Evolutionary conservation across 768 basidiomycete species (phyloP), one percentile per base, ranked within the genome.

Genomic region (Boletus subparvulus): DNA sequence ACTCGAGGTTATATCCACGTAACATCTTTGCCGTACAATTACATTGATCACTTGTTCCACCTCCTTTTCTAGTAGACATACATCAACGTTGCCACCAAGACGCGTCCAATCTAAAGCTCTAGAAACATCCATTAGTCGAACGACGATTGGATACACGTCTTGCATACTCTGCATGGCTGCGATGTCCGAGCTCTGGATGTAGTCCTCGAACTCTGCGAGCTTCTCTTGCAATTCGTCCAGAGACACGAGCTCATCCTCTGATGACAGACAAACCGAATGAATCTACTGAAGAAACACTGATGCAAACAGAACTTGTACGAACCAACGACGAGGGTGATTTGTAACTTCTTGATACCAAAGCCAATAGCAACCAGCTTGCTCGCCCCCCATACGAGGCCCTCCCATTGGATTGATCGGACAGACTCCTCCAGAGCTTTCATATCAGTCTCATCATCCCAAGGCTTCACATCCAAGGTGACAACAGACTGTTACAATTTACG

Each of bases 361-460:
- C 94, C 96, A 64, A 98, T 85, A 46, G 95, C 78, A 49, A 98
- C 94, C 50, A 98, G 80, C 77, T 93, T 95, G 76, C 88, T 91
- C 41, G 84, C 83, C 74, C 97, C 96, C 97, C 97, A 99, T 47
- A 98, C 83, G 55, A 99, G 88, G 69, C 97, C 97, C 40, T 90
- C 87, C 78, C 84, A 77, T 74, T 91, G 83, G 66, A 98, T 86
- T 21, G 92, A 86, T 58, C 97, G 86, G 52, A 98, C 96, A 41
- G 82, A 68, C 16, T 79, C 74, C 75, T 98, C 96, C 65, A 98
- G 80, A 49, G 78, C 90, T 43, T 69, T 81, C 95, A 99, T 95
- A 75, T 98, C 93, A 49, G 97, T 99, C 79, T 97, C 94, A 70
- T 98, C 96, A 73, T 98, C 96, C 96, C 94, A 97, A 40, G 96